phyloP scores from a whole-genome alignment of 306 rosid species.

The Dalbergia cochinchinensis region DNA sequence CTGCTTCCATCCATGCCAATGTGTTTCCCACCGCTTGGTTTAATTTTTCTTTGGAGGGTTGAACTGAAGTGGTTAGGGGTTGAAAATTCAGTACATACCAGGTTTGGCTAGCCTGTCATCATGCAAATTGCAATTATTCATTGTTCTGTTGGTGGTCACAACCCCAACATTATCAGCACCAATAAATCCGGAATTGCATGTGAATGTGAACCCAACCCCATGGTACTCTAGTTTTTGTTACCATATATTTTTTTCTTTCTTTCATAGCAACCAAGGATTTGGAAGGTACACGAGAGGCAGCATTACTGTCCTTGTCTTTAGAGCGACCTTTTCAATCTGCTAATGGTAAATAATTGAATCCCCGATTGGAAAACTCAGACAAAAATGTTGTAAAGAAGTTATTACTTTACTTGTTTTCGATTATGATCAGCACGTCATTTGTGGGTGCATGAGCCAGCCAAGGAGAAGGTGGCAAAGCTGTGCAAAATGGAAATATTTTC shows the following conservation, averaged over 20 bases:
- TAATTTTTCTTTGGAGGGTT: background rate
- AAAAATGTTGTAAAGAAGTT: background rate
- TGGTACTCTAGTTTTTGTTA: background rate
- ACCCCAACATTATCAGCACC: slow-evolving; percentile 38
- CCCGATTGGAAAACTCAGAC: slow-evolving; percentile 40
- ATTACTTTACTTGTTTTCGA: slow-evolving; percentile 25
- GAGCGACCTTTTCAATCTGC: slow-evolving; percentile 28
- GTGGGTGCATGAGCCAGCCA: slow-evolving; percentile 9
- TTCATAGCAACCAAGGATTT: slow-evolving; percentile 29
- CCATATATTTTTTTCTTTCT: background rate
- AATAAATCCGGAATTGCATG: slow-evolving; percentile 44
- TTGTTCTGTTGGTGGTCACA: slow-evolving; percentile 36
- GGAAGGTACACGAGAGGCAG: slow-evolving; percentile 45
- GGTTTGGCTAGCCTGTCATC: background rate
- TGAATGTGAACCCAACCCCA: slow-evolving; percentile 33
- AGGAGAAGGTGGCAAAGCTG: slow-evolving; percentile 5
- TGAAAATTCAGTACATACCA: background rate
- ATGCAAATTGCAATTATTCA: slow-evolving; percentile 22
- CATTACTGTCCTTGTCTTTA: slow-evolving; percentile 46
- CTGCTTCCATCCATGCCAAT: background rate
- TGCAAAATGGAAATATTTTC: slow-evolving; percentile 36
- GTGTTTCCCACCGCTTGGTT: background rate
- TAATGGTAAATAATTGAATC: slow-evolving; percentile 48
- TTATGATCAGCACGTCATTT: slow-evolving; percentile 19
- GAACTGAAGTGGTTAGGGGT: background rate